Base-by-base conservation (phyloP, 2,329 filamentous ascomycete species). In the Ceratocystis alfenasii region DNA sequence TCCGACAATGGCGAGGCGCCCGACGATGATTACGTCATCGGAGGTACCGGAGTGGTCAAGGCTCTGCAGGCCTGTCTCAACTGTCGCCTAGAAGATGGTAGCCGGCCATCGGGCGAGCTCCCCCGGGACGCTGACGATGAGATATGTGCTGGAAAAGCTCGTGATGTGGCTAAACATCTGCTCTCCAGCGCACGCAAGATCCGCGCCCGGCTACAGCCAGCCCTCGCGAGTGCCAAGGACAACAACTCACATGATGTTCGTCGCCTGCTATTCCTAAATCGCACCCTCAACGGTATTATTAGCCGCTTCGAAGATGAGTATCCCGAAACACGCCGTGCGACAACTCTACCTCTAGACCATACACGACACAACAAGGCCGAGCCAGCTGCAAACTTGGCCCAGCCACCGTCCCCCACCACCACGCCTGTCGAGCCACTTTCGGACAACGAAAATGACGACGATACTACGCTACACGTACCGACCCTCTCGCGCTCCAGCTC, bases 301-400 rank as follows among this genome's bases (percentile, higher is more conserved):
- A 87, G 90, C 73, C 88, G 94, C 33, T 99, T 97, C 73, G 94
- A 97, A 74, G 89, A 95, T 73, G 93, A 97, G 75, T 97, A 91
- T 71, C 94, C 94, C 0, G 93, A 97, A 73, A 95, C 89, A 0
- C 85, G 65, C 25, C 63, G 62, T 30, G 41, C 17, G 17, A 63
- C 50, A 28, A 30, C 57, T 17, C 64, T 46, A 15, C n/a, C 41
- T 5, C 22, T 22, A 6, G 41, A 50, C 12, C 30, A 44, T 17
- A 65, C 67, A 10, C 68, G 63, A 17, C 59, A 57, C 8, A 55
- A 63, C 44, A 63, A 67, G 20, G 10, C 62, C 30, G 65, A 68
- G 36, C 55, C 55, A 45, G 33, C 62, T 6, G 50, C 50, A 22
- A 59, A 67, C 60, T 33, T 59, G 20, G 71, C 70, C 22, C 71